Percentiles rank a stretch among this genome's conserved stretches.
Conservation (phyloP, 805 yeast genomes). For the Pichia manshurica region DNA sequence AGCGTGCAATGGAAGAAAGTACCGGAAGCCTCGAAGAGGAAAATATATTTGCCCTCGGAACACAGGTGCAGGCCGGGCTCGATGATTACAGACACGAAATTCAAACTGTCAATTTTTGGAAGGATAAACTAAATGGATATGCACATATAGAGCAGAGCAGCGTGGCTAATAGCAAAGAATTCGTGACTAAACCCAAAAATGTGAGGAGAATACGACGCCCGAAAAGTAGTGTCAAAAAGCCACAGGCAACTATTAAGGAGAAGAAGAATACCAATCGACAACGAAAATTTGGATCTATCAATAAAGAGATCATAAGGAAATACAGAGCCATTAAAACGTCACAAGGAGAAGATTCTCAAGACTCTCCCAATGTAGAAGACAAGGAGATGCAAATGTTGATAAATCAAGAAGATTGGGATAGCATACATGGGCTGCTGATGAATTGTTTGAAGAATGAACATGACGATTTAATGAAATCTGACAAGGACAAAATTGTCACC, state of each 20-base stretch:
- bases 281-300: constrained; percentile 9
- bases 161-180: neutral
- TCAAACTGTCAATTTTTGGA: neutral
- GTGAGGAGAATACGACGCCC: too few relatives aligned
- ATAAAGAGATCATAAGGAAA: constrained; percentile 10
- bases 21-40: too few relatives aligned
- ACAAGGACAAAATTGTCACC: neutral
- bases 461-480: neutral
- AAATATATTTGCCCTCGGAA: constrained; percentile 11
- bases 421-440: constrained; percentile 2
- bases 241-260: neutral
- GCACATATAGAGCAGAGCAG: neutral
- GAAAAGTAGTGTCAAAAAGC: too few relatives aligned
- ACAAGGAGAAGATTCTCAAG: neutral
- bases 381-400: constrained; percentile 4
- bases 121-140: constrained; percentile 1
- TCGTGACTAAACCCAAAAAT: too few relatives aligned
- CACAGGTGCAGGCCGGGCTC: constrained; percentile 16
- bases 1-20: too few relatives aligned
- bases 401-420: constrained; percentile 12
- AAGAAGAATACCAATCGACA: constrained; percentile 2
- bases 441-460: constrained; percentile 1
- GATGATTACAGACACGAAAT: constrained; percentile 7
- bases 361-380: neutral
- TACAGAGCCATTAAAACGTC: neutral